These are phyloP conservation scores for Phytophthora tubulina DNA, from an alignment of 352 stramenopile genomes.

Conservation along the genomic window DNA sequence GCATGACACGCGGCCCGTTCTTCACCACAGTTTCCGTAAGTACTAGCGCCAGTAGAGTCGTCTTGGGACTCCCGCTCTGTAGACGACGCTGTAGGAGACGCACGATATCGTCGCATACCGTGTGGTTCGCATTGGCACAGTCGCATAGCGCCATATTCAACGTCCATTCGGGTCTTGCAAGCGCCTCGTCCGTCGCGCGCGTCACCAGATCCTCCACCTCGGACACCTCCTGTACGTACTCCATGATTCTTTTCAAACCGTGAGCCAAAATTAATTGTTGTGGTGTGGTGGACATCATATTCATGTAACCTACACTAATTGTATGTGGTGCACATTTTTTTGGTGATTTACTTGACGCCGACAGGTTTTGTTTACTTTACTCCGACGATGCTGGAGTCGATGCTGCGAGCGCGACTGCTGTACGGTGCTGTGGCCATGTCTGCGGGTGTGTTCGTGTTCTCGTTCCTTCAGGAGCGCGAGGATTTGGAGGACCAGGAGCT, in stretches of 20 bases:
- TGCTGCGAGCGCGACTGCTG: conserved; percentile 63
- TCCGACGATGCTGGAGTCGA: conserved; percentile 35
- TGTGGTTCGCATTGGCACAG: conserved; percentile 60
- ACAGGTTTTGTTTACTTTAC: not conserved
- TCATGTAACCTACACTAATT: not conserved
- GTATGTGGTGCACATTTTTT: not conserved
- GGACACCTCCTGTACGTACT: conserved; percentile 51
- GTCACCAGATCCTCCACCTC: conserved; percentile 61
- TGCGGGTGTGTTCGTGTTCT: conserved; percentile 79
- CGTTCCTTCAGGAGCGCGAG: conserved; percentile 82
- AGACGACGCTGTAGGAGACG: conserved; percentile 65
- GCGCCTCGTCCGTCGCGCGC: conserved; percentile 61
- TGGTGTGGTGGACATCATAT: conserved; percentile 5
- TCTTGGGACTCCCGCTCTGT: conserved; percentile 57
- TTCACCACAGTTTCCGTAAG: conserved; percentile 82
- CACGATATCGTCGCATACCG: conserved; percentile 66
- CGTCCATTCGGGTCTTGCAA: conserved; percentile 70
- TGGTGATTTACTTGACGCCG: not conserved
- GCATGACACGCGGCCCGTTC: conserved; percentile 70
- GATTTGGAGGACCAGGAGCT: conserved; percentile 72
- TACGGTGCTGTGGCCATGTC: conserved; percentile 88
- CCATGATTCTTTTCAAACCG: conserved; percentile 47
- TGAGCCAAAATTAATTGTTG: conserved; percentile 8
- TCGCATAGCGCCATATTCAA: conserved; percentile 83
- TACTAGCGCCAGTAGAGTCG: conserved; percentile 64